These are phyloP conservation scores for Mortierella antarctica DNA, from an alignment of 192 early-diverging fungal genomes.

Conservation along the genomic window DNA sequence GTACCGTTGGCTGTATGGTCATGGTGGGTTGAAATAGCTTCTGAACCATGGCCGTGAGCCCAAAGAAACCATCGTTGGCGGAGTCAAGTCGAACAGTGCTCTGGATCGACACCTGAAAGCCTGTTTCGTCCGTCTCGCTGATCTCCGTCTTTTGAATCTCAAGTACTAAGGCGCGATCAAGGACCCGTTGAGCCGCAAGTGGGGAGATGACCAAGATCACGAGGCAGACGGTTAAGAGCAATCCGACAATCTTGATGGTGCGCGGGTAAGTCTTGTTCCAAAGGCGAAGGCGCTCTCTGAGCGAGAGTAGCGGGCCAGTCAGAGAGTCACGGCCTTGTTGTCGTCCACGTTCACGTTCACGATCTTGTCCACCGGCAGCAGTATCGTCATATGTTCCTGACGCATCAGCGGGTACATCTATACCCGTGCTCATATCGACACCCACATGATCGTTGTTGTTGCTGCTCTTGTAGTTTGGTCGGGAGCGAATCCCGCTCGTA, in stretches of 20 bases:
- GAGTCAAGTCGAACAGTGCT: conserved; percentile 29
- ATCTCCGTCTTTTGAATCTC: conserved; percentile 41
- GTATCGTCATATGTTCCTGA: not conserved
- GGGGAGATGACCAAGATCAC: conserved; percentile 5
- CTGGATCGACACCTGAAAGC: conserved; percentile 40
- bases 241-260: conserved; percentile 7
- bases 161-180: conserved; percentile 36
- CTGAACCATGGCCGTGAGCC: conserved; percentile 16
- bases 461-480: conserved; percentile 3
- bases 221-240: conserved; percentile 12
- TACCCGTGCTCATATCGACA: not conserved
- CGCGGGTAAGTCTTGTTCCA: conserved; percentile 11
- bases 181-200: conserved; percentile 30
- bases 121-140: conserved; percentile 36
- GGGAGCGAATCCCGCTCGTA: not conserved
- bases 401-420: not conserved
- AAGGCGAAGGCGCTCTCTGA: conserved; percentile 9
- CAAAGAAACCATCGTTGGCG: conserved; percentile 31
- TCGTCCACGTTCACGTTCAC: not conserved
- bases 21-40: conserved; percentile 17
- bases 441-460: not conserved
- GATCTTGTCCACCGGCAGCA: not conserved
- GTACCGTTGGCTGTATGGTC: conserved; percentile 24
- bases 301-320: conserved; percentile 1
- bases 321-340: not conserved